Percentiles rank a stretch among this genome's conserved stretches.
These are phyloP conservation scores for Suillus americanus DNA, from an alignment of 768 basidiomycete species.

Conservation along the genomic window DNA sequence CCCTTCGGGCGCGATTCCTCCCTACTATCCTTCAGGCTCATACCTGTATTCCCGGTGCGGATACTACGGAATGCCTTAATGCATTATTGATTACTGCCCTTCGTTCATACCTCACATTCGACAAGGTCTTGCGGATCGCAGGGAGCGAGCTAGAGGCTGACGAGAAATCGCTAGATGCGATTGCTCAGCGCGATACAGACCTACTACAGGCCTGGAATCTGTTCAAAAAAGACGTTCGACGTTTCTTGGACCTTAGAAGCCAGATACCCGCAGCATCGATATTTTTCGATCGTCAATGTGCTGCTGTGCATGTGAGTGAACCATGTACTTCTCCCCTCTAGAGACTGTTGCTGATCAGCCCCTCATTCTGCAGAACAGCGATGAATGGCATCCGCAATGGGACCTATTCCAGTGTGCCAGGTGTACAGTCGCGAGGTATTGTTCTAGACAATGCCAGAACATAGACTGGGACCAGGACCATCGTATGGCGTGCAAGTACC, in stretches of 20 bases:
- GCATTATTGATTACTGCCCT: slow-evolving; percentile 3
- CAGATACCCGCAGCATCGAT: slow-evolving; percentile 3
- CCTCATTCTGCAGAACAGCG: not conserved
- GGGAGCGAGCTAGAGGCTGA: slow-evolving; percentile 4
- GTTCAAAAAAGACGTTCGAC: not conserved
- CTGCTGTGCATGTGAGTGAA: slow-evolving; percentile 1
- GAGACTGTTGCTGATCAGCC: not conserved
- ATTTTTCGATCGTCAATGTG: slow-evolving; percentile 3
- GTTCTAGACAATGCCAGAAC: slow-evolving; percentile 3
- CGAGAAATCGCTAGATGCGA: slow-evolving; percentile 1
- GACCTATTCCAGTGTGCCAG: slow-evolving; percentile 4
- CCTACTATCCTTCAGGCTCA: slow-evolving; percentile 2
- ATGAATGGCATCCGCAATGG: slow-evolving; percentile 7
- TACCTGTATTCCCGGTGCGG: not conserved
- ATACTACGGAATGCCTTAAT: not conserved
- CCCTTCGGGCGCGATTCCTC: slow-evolving; percentile 3
- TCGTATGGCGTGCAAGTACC: slow-evolving; percentile 4
- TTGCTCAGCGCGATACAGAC: slow-evolving; percentile 1
- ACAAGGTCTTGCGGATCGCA: slow-evolving; percentile 4
- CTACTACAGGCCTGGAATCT: not conserved
- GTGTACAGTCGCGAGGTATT: slow-evolving; percentile 5
- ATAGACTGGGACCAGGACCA: slow-evolving; percentile 1
- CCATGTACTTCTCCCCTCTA: not conserved
- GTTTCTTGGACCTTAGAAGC: slow-evolving; percentile 1
- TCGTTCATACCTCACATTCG: slow-evolving; percentile 5